Evolutionary conservation across 768 basidiomycete species (phyloP).

Genomic region (Pleurotus citrinopileatus): DNA sequence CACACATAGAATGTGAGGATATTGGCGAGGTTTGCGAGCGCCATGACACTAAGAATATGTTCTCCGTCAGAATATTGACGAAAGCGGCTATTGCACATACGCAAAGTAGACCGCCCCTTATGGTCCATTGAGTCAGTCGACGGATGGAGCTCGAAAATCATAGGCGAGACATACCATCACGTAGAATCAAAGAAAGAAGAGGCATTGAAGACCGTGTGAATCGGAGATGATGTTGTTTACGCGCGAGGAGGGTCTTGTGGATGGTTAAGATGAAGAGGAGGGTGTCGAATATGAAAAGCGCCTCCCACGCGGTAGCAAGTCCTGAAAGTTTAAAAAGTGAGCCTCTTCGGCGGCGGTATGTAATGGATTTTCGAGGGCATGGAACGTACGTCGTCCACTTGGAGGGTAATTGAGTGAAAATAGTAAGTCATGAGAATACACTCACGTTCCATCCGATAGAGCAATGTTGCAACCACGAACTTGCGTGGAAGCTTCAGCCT

Average conservation of each 20-base stretch:
- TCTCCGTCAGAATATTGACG: not conserved
- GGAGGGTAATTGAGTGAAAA: not conserved
- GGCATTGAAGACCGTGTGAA: slow-evolving; percentile 25
- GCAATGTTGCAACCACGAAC: slow-evolving; percentile 34
- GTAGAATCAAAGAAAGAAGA: slow-evolving; percentile 38
- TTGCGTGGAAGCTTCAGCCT: slow-evolving; percentile 19
- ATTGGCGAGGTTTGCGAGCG: slow-evolving; percentile 46
- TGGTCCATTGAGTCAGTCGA: not conserved
- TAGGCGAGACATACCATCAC: slow-evolving; percentile 41
- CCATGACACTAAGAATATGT: slow-evolving; percentile 41
- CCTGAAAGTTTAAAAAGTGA: slow-evolving; percentile 21
- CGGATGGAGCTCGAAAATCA: not conserved
- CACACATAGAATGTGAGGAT: slow-evolving; percentile 27
- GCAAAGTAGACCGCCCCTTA: slow-evolving; percentile 55
- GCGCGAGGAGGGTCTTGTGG: slow-evolving; percentile 38
- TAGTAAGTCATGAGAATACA: slow-evolving; percentile 9
- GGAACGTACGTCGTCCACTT: not conserved
- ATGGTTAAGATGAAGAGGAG: slow-evolving; percentile 46
- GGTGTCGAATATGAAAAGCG: slow-evolving; percentile 45
- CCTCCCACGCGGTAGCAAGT: slow-evolving; percentile 44
- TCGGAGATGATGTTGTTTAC: slow-evolving; percentile 21
- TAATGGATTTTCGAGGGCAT: not conserved
- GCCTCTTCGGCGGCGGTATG: not conserved
- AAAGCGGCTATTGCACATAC: slow-evolving; percentile 27
- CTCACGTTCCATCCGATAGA: slow-evolving; percentile 27